Percentiles rank a stretch among this genome's conserved stretches.
phyloP scores from a whole-genome alignment of 768 basidiomycete genomes.

The Aureoboletus auriporus region DNA sequence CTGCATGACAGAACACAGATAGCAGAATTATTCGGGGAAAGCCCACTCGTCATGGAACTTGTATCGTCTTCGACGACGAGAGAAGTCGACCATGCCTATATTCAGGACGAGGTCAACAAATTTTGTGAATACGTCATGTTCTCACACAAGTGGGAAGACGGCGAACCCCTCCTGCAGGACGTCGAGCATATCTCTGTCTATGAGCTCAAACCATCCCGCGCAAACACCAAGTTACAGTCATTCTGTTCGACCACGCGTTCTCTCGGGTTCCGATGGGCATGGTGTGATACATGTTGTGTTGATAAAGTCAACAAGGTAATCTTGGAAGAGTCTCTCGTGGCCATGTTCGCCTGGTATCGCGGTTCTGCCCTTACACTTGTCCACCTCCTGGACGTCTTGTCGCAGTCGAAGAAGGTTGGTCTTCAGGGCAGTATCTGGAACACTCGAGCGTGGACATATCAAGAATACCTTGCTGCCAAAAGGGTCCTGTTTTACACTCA shows the following conservation, averaged over 20 bases:
- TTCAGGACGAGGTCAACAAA: neutral
- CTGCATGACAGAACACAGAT: neutral
- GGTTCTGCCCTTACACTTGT: constrained; percentile 6
- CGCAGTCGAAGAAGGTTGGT: neutral
- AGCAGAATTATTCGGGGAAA: neutral
- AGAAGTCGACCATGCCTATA: neutral
- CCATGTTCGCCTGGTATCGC: constrained; percentile 14
- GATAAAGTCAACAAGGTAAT: neutral
- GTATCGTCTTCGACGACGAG: neutral
- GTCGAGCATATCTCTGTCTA: constrained; percentile 6
- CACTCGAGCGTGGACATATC: neutral
- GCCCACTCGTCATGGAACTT: neutral
- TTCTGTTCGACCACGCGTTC: constrained; percentile 3
- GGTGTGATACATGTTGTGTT: constrained; percentile 14
- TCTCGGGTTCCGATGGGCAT: constrained; percentile 12
- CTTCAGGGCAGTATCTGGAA: constrained; percentile 13
- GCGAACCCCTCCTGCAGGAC: neutral
- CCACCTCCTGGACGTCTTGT: constrained; percentile 7
- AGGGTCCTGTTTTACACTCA: constrained; percentile 9
- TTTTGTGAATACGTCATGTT: constrained; percentile 4
- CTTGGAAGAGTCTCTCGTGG: constrained; percentile 12
- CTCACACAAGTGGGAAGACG: constrained; percentile 1
- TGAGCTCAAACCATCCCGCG: neutral
- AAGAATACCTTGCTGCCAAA: constrained; percentile 8
- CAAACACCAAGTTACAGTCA: constrained; percentile 4